Evolutionary conservation across 495 filamentous ascomycete species (phyloP), one percentile per base, ranked within the genome.

Genomic region (Penicillium ochrochloron): DNA sequence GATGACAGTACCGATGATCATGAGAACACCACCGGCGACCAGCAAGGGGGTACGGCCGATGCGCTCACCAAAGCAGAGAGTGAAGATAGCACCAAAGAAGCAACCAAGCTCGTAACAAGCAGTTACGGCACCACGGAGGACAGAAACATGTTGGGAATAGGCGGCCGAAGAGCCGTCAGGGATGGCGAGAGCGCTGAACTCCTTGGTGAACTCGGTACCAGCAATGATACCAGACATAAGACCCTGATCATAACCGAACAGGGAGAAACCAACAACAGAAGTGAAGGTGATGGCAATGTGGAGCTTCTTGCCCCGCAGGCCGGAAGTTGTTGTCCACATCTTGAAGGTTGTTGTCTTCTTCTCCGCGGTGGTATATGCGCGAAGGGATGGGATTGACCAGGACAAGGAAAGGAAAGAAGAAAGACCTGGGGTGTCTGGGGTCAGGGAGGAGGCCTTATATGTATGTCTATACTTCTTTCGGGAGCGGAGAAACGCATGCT

Each of bases 71-170:
- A 83, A 83, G 35, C 74, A 70, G 21, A 94, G 81, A 42, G 90
- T 88, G 67, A 90, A 86, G 65, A 93, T 83, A 48, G 92, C 90
- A 41, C 92, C 92, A 33, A 89, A 76, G 53, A 94, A 80, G 75
- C 92, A 94, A 25, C 80, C 92, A 29, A 94, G 82, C 67, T 93
- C 90, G 75, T 94, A 95, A 65, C 92, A 91, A 4, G 92, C 85
- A 1, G 91, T 93, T 23, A 94, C 90, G 15, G 88, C 83, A 57
- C 90, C 92, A 69, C 91, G 90, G 79, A 92, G 88, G 1, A 89
- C 89, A 11, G 88, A 80, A 67, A 91, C 83, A 70, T 85, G 71
- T 0, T 52, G 41, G 7, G 70, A 63, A 48, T 65, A 58, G 14
- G 51, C 17, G 21, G 57, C 34, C 25, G 50, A 55, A 7, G 17